Evolutionary conservation across 2,329 filamentous ascomycete genomes (phyloP), one percentile per base, ranked within the genome.

Genomic region (Xylaria sp.): DNA sequence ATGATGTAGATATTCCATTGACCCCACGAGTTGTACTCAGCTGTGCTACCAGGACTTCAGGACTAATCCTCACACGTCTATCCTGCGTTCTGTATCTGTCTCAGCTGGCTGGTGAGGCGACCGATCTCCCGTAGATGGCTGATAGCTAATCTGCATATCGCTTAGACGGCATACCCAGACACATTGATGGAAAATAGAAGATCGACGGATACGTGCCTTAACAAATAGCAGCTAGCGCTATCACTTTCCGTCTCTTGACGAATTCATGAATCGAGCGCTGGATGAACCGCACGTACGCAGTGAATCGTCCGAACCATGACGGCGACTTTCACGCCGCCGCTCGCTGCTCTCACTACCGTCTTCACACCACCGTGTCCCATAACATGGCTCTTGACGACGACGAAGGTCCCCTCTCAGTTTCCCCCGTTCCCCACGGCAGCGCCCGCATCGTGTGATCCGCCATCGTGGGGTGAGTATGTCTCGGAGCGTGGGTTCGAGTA

Each of bases 331-430:
- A 65, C 60, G 46, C 61, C 70, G 53, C 71, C 69, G 2, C 75
- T 83, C 43, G 78, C 79, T 41, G 76, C 80, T 13, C 77, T 83
- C 57, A 81, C 80, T 25, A 80, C 80, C 52, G 70, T 83, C 50
- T 83, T 83, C 71, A 79, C 74, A 28, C 81, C 80, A 7, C 77
- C 80, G 4, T 83, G 81, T 68, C 55, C 77, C 39, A 80, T 75
- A 12, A 76, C 77, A 10, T 83, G 81, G 81, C 74, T 82, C n/a
- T 57, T 82, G 30, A 81, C 80, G 1, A 78, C 77, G 1, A 78
- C 77, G 30, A 78, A 78, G 68, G 61, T 77, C 43, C 80, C 78
- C 0, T 83, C 81, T 3, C 80, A 82, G 68, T 79, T 76, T 61
- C 81, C 79, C 6, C 60, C 76, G 0, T 82, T 78, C 48, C 79